These are phyloP conservation scores for Physcomitrellopsis africana DNA, from an alignment of 225 moss, liverwort and hornwort genomes.

Conservation along the genomic window DNA sequence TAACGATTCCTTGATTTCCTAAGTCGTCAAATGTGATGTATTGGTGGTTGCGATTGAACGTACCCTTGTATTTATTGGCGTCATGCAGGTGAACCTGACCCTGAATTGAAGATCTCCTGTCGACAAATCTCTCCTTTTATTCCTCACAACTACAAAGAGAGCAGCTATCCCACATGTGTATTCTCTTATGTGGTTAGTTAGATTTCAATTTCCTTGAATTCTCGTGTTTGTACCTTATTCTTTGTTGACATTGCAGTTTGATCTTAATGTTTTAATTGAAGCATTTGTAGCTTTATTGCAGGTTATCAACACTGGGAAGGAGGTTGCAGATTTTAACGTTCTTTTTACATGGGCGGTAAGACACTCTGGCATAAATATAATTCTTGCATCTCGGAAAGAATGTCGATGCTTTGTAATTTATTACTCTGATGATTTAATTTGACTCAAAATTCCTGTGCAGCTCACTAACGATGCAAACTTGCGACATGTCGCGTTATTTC, in stretches of 20 bases:
- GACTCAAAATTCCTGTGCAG: no score
- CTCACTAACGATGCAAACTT: no score
- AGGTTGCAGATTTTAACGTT: conserved; percentile 75
- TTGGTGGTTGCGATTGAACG: conserved; percentile 1
- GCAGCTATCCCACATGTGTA: conserved; percentile 88
- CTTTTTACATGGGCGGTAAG: conserved; percentile 98
- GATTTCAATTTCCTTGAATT: conserved; percentile 11
- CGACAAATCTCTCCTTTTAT: conserved; percentile 98
- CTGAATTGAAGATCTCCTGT: conserved; percentile 93
- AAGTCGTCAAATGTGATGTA: neutral
- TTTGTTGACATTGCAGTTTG: conserved; percentile 8
- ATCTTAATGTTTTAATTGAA: conserved; percentile 24
- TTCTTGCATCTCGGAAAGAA: neutral
- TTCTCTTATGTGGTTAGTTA: conserved; percentile 87
- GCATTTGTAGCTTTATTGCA: conserved; percentile 36
- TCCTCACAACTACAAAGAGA: conserved; percentile 90
- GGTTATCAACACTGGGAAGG: conserved; percentile 91
- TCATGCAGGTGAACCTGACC: conserved; percentile 91
- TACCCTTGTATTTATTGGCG: conserved; percentile 13
- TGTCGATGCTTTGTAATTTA: neutral
- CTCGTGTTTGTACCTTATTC: conserved; percentile 11
- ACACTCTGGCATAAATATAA: neutral
- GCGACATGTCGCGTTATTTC: no score
- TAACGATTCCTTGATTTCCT: neutral
- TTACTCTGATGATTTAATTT: neutral